Percentiles rank a stretch among this genome's conserved stretches.
Conservation (phyloP, 345 rosid genomes). For the Brassica juncea region DNA sequence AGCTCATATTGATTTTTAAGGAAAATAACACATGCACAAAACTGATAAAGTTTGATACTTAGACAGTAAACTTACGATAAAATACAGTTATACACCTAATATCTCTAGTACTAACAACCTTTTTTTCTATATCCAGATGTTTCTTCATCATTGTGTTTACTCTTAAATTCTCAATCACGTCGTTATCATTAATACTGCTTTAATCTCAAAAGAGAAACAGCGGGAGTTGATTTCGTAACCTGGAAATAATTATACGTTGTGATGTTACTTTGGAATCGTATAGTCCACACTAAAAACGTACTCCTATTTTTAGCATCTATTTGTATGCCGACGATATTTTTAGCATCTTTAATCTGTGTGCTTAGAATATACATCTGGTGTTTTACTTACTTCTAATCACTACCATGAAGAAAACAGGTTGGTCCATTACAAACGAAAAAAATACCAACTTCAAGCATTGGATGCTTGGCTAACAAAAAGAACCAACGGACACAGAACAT, state of each 20-base stretch:
- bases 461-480: slow-evolving; percentile 13
- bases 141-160: not conserved
- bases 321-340: slow-evolving; percentile 1
- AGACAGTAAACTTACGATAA: not conserved
- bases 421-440: not conserved
- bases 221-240: slow-evolving; percentile 9
- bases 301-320: not conserved
- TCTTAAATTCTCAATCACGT: slow-evolving; percentile 1
- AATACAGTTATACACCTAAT: not conserved
- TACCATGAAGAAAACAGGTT: not conserved
- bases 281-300: not conserved
- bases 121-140: not conserved
- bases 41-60: not conserved
- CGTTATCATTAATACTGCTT: slow-evolving; percentile 14
- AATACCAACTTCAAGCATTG: not conserved
- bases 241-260: slow-evolving; percentile 24
- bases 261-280: not conserved
- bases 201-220: not conserved
- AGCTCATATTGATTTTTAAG: not conserved
- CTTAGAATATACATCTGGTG: not conserved
- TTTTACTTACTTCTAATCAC: not conserved
- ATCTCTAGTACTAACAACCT: not conserved
- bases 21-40: not conserved
- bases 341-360: not conserved
- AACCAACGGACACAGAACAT: slow-evolving; percentile 10